Evolutionary conservation across 768 basidiomycete genomes (phyloP).

Genomic region (Daedaleopsis nitida): DNA sequence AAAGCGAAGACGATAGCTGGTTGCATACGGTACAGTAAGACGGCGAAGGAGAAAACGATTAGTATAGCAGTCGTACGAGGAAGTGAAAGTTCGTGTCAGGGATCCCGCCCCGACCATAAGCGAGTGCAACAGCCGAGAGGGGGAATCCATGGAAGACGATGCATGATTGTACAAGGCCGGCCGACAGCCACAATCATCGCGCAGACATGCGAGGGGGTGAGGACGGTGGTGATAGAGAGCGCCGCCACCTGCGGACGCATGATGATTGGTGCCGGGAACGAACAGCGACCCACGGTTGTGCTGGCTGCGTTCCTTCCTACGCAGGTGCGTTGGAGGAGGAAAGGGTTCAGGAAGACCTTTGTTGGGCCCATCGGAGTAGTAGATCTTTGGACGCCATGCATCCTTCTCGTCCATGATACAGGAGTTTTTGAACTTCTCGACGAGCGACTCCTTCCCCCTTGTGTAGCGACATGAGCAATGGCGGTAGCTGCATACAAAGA

Average conservation of each 20-base stretch:
- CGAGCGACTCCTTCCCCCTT: conserved; percentile 86
- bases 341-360: conserved; percentile 81
- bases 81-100: not conserved
- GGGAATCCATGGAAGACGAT: not conserved
- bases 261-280: conserved; percentile 35
- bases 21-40: not conserved
- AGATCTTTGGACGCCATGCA: conserved; percentile 84
- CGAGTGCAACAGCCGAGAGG: not conserved
- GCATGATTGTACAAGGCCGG: too few relatives aligned
- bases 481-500: not conserved
- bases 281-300: conserved; percentile 75
- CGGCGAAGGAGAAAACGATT: not conserved
- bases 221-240: conserved; percentile 20
- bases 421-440: conserved; percentile 92
- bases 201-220: conserved; percentile 11
- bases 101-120: not conserved
- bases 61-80: not conserved
- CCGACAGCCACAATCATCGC: not conserved
- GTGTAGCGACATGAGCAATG: not conserved
- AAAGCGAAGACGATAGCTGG: not conserved
- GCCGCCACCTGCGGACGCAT: conserved; percentile 10
- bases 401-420: conserved; percentile 87
- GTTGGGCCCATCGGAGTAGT: conserved; percentile 72
- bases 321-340: conserved; percentile 78
- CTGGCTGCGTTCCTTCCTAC: conserved; percentile 82